A percentile compares a stretch with the other conserved stretches of the same genome.
Conservation (phyloP, 805 yeast species). For the Monosporozyma yasuniensis region DNA sequence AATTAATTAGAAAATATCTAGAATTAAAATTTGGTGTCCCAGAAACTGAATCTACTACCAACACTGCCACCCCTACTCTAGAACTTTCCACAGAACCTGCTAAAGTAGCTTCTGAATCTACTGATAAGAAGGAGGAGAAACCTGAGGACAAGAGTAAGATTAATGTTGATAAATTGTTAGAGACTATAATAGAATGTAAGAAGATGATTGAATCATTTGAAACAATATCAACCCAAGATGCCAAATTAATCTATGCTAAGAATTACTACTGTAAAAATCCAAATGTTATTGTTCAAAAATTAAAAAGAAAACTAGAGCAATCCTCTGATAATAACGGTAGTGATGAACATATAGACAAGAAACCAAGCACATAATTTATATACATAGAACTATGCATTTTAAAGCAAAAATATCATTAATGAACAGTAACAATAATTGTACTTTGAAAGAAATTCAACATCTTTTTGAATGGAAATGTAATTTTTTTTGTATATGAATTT, state of each 20-base stretch:
- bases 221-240: constrained; percentile 50
- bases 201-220: constrained; percentile 34
- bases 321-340: not conserved
- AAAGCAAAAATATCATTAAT: not conserved
- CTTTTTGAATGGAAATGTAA: no score
- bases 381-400: not conserved
- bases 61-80: constrained; percentile 11
- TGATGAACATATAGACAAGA: constrained; percentile 8
- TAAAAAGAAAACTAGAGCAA: constrained; percentile 37
- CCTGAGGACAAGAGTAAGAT: constrained; percentile 4
- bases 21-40: constrained; percentile 45
- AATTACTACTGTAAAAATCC: constrained; percentile 59
- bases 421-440: no score
- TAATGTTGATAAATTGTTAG: constrained; percentile 37
- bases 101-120: constrained; percentile 5
- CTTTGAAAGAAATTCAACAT: no score
- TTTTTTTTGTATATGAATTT: not conserved
- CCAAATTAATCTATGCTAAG: constrained; percentile 53
- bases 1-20: constrained; percentile 57
- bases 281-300: constrained; percentile 39
- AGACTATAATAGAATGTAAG: constrained; percentile 42
- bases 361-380: constrained; percentile 5
- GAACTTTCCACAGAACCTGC: constrained; percentile 3
- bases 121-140: constrained; percentile 9
- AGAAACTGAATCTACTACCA: constrained; percentile 7